Conservation (phyloP, 2,329 filamentous ascomycete species). For the Fusarium sp. region DNA sequence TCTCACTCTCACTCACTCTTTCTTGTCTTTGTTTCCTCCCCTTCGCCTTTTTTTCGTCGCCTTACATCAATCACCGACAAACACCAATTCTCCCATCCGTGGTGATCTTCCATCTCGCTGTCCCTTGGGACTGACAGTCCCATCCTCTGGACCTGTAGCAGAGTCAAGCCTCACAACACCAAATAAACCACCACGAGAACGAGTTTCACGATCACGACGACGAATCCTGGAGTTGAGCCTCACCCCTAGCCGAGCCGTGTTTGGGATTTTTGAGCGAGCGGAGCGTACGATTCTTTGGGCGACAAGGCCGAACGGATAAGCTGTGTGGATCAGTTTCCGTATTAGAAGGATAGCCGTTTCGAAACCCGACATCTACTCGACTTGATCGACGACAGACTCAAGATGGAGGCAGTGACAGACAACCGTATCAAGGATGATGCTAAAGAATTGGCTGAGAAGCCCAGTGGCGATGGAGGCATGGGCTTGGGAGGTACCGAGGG, state of each 20-base stretch:
- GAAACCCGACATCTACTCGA: not conserved
- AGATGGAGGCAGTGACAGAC: conserved; percentile 26
- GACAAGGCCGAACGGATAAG: not conserved
- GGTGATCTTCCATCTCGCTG: conserved; percentile 4
- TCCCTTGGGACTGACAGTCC: conserved; percentile 24
- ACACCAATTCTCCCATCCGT: conserved; percentile 3
- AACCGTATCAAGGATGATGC: not conserved
- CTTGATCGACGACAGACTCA: not conserved
- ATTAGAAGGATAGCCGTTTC: not conserved
- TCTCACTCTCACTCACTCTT: conserved; percentile 5
- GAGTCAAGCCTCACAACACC: not conserved
- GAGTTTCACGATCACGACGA: conserved; percentile 10
- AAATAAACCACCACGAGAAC: not conserved
- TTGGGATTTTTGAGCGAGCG: not conserved
- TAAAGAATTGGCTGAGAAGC: conserved; percentile 5
- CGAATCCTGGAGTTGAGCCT: not conserved
- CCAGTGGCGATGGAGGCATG: not conserved
- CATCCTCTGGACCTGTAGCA: conserved; percentile 1
- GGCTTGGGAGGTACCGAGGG: not conserved
- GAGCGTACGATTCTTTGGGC: not conserved
- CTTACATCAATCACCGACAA: conserved; percentile 10
- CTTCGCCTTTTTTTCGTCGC: conserved; percentile 8
- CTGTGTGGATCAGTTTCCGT: not conserved
- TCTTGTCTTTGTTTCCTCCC: conserved; percentile 31
- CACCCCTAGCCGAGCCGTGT: not conserved